phyloP scores from a whole-genome alignment of 257 asterid genomes.

The Solanum piurae region DNA sequence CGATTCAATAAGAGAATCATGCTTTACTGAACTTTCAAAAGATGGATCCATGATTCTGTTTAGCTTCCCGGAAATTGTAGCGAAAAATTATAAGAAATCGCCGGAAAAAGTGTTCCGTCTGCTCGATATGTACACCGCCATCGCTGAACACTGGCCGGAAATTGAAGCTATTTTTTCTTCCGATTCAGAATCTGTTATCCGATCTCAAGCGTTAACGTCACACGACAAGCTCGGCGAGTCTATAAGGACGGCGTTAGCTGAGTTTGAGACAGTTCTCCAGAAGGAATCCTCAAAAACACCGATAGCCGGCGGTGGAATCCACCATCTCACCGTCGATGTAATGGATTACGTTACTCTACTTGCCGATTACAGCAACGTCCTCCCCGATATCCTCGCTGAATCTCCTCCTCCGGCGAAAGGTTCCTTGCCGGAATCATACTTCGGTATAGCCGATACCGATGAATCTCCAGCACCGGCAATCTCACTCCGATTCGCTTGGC shows the following conservation, averaged over 20 bases:
- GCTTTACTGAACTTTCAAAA: conserved; percentile 43
- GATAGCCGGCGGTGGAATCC: conserved; percentile 60
- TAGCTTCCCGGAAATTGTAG: conserved; percentile 52
- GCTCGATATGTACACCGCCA: conserved; percentile 67
- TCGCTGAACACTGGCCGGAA: conserved; percentile 54
- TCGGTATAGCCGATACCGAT: conserved; percentile 37
- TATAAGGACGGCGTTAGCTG: conserved; percentile 24
- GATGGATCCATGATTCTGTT: conserved; percentile 62
- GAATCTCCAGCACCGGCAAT: conserved; percentile 41
- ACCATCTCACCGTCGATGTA: conserved; percentile 40
- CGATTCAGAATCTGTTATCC: conserved; percentile 28
- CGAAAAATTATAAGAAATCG: conserved; percentile 30
- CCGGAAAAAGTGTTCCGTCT: conserved; percentile 54
- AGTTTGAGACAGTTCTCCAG: conserved; percentile 44
- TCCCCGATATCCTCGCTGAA: conserved; percentile 37
- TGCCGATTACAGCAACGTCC: conserved; percentile 53
- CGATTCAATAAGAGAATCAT: conserved; percentile 54
- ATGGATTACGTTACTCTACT: conserved; percentile 50
- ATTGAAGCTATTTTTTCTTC: conserved; percentile 59
- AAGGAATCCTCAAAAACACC: conserved; percentile 52
- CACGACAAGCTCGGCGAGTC: conserved; percentile 39
- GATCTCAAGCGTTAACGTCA: conserved; percentile 44
- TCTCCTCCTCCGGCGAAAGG: conserved; percentile 24
- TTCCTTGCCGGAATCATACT: conserved; percentile 34
- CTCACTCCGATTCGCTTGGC: conserved; percentile 52